Percentiles rank a stretch among this genome's conserved stretches.
Evolutionary conservation across 108 stramenopile genomes (phyloP).

Genomic region (Skeletonema menzelii): DNA sequence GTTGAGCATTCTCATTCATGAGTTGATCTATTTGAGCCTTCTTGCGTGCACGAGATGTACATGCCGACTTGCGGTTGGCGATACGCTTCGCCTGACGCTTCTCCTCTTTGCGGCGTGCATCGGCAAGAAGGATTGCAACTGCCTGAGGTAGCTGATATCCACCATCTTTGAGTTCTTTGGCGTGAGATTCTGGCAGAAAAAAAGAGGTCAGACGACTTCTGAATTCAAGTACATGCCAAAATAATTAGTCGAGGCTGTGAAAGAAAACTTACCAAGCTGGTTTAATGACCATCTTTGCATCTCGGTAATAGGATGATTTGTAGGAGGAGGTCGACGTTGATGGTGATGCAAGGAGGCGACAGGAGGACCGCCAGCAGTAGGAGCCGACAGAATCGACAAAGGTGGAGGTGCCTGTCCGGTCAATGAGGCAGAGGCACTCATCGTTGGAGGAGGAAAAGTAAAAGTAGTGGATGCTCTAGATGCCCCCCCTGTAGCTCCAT

Average conservation of each 20-base stretch:
- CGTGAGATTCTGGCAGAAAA: conserved; percentile 58
- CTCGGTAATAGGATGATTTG: conserved; percentile 3
- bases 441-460: too few relatives aligned
- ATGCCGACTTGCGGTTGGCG: conserved; percentile 88
- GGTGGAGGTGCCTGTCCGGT: not conserved
- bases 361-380: not conserved
- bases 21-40: conserved; percentile 90
- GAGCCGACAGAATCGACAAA: not conserved
- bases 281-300: conserved; percentile 59
- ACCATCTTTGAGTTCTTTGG: conserved; percentile 54
- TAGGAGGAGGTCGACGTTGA: not conserved
- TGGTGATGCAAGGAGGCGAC: not conserved
- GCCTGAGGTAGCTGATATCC: conserved; percentile 73
- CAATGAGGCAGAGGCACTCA: too few relatives aligned
- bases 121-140: conserved; percentile 62
- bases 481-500: too few relatives aligned
- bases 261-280: conserved; percentile 58
- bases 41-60: conserved; percentile 87
- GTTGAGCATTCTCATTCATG: conserved; percentile 74
- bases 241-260: not conserved
- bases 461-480: too few relatives aligned
- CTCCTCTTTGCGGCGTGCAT: conserved; percentile 72
- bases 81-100: conserved; percentile 81
- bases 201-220: not conserved
- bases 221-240: not conserved